phyloP scores from a whole-genome alignment of 306 rosid species.

The Prunus fruticosa region DNA sequence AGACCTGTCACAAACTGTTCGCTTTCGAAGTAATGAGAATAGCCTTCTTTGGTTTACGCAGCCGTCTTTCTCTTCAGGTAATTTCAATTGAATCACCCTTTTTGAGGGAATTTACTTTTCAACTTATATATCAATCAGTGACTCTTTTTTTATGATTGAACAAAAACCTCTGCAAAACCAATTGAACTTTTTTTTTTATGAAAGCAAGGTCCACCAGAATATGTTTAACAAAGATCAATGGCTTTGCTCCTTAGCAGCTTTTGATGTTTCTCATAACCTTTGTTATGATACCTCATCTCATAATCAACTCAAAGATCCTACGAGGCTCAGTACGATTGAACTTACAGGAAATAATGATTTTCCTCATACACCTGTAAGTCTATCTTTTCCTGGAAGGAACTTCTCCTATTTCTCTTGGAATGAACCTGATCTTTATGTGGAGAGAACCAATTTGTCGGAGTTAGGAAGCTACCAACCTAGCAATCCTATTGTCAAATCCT shows the following conservation, averaged over 20 bases:
- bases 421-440: background rate
- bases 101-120: background rate
- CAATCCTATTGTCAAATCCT: background rate
- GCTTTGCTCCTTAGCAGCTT: background rate
- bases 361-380: background rate
- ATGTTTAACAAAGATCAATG: background rate
- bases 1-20: background rate
- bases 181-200: background rate
- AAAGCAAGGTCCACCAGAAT: background rate
- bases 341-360: background rate
- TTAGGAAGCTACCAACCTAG: background rate
- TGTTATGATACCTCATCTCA: background rate
- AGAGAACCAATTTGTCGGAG: background rate
- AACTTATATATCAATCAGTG: too few relatives aligned
- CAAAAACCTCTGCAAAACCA: background rate
- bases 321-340: background rate
- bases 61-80: background rate
- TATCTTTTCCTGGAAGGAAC: background rate
- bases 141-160: too few relatives aligned
- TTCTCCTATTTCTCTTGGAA: background rate
- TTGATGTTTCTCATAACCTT: background rate
- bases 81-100: background rate
- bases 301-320: background rate
- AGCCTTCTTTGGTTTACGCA: background rate
- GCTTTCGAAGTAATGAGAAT: background rate